Conservation (phyloP, 2,329 filamentous ascomycete genomes). For the Talaromyces sp. region DNA sequence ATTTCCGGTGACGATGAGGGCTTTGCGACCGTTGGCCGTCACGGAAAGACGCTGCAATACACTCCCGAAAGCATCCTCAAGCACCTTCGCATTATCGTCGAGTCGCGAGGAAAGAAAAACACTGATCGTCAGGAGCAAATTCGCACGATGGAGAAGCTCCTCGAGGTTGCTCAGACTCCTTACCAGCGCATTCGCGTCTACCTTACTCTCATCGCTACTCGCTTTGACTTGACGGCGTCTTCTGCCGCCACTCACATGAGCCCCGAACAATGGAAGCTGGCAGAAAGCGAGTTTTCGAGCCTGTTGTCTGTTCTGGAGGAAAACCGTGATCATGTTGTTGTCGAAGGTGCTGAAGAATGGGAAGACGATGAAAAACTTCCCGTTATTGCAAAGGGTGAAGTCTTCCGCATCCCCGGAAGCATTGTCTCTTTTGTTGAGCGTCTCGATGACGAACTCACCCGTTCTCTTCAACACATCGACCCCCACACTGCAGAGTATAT, state of each 20-base stretch:
- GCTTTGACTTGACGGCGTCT: constrained; percentile 86
- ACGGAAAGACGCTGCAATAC: constrained; percentile 83
- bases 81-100: constrained; percentile 85
- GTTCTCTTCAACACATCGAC: constrained; percentile 95
- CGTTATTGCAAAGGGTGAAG: constrained; percentile 64
- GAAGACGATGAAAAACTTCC: constrained; percentile 97
- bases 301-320: constrained; percentile 74
- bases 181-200: constrained; percentile 94
- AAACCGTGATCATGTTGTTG: constrained; percentile 74
- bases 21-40: constrained; percentile 82
- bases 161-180: constrained; percentile 80
- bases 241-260: constrained; percentile 73
- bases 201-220: constrained; percentile 82
- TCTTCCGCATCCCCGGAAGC: constrained; percentile 88
- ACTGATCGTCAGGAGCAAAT: constrained; percentile 94
- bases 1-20: constrained; percentile 69
- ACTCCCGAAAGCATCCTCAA: constrained; percentile 98
- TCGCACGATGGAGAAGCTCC: constrained; percentile 91
- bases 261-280: constrained; percentile 93
- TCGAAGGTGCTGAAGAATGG: constrained; percentile 95
- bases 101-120: constrained; percentile 98
- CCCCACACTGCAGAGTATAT: constrained; percentile 99
- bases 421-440: constrained; percentile 91
- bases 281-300: constrained; percentile 75
- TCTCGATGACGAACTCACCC: constrained; percentile 92